These are phyloP conservation scores for Teunomyces atbi DNA, from an alignment of 805 yeast genomes.

Conservation along the genomic window DNA sequence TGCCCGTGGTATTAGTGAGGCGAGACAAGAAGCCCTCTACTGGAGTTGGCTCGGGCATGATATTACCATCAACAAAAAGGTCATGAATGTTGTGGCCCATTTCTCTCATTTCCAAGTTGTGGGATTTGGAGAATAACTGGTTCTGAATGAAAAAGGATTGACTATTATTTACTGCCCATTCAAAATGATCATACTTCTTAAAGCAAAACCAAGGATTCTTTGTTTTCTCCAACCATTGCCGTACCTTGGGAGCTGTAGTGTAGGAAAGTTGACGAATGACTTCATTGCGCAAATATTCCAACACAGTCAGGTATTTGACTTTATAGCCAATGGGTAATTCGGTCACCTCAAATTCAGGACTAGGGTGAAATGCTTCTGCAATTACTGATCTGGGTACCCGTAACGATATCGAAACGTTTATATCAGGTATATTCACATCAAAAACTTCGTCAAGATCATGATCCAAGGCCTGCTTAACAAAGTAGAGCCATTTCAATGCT, in stretches of 20 bases:
- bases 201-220: constrained; percentile 50
- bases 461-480: constrained; percentile 51
- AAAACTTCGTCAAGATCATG: constrained; percentile 24
- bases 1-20: constrained; percentile 51
- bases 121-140: constrained; percentile 34
- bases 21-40: constrained; percentile 78
- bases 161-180: constrained; percentile 40
- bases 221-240: constrained; percentile 22
- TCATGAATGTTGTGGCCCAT: constrained; percentile 40
- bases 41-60: constrained; percentile 58
- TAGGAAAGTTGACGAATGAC: constrained; percentile 32
- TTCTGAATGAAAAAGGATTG: constrained; percentile 27
- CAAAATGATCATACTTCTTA: constrained; percentile 71
- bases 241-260: constrained; percentile 6
- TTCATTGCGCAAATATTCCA: constrained; percentile 39
- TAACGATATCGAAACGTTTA: constrained; percentile 45
- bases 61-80: constrained; percentile 3
- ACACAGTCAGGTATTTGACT: constrained; percentile 20
- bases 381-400: constrained; percentile 37
- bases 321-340: constrained; percentile 22
- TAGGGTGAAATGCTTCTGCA: constrained; percentile 8
- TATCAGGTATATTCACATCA: constrained; percentile 44
- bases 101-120: constrained; percentile 60
- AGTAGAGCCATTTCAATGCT: constrained; percentile 63
- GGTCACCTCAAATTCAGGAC: constrained; percentile 9